Conservation (phyloP, 1,139 yeast species). For the Yamadazyma membranifaciens region DNA sequence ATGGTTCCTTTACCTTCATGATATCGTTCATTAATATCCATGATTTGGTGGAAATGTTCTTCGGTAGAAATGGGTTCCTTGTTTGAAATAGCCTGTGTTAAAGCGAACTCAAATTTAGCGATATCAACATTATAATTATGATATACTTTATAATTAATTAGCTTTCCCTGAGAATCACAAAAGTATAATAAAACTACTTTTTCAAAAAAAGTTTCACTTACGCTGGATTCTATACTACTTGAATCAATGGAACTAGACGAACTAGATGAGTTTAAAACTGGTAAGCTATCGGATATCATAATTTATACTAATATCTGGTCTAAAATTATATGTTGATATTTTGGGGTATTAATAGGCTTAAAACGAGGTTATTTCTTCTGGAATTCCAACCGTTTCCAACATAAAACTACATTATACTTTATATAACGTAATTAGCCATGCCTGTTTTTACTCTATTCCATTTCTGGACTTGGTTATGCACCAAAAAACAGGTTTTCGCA, state of each 20-base stretch:
- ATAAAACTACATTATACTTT: too few species aligned
- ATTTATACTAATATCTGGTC: background rate
- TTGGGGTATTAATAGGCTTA: background rate
- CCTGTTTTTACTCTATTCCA: too few species aligned
- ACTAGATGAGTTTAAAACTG: background rate
- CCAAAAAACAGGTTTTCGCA: conserved; percentile 3
- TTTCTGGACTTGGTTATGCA: too few species aligned
- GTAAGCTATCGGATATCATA: conserved; percentile 1
- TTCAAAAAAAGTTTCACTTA: conserved; percentile 29
- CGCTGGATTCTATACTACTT: background rate
- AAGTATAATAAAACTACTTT: conserved; percentile 31
- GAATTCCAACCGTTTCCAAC: too few species aligned
- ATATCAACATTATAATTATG: conserved; percentile 1
- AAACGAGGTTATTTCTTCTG: background rate
- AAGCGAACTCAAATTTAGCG: background rate
- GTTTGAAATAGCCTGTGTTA: background rate
- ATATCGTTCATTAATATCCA: conserved; percentile 13
- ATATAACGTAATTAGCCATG: too few species aligned
- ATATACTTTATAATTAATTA: background rate
- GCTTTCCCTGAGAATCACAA: conserved; percentile 16
- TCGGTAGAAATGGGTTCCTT: conserved; percentile 1
- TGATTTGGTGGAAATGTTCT: conserved; percentile 18
- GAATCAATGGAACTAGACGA: background rate
- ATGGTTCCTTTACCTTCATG: conserved; percentile 16
- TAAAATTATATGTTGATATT: background rate